Evolutionary conservation across 2,329 filamentous ascomycete species (phyloP).

Genomic region (Leptographium galeiforme): DNA sequence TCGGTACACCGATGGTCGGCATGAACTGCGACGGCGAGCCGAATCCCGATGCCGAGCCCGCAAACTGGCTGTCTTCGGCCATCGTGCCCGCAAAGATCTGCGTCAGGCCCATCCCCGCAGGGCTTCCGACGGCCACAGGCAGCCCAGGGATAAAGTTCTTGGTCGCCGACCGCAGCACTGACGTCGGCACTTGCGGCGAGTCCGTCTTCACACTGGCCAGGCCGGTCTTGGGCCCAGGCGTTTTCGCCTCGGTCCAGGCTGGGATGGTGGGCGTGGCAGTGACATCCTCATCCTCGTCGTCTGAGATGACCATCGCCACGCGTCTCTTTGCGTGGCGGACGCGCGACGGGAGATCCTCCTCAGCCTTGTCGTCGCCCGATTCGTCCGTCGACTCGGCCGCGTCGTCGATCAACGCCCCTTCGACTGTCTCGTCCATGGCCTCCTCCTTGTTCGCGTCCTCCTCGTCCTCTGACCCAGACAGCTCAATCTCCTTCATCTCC

Average conservation of each 20-base stretch:
- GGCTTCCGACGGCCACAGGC: constrained; percentile 36
- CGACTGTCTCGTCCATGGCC: constrained; percentile 17
- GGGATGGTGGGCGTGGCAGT: background rate
- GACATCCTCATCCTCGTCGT: constrained; percentile 52
- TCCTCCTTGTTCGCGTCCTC: constrained; percentile 5
- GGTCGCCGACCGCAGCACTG: constrained; percentile 53
- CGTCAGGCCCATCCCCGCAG: constrained; percentile 61
- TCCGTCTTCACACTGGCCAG: constrained; percentile 23
- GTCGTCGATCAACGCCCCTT: constrained; percentile 8
- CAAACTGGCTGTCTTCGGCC: constrained; percentile 43
- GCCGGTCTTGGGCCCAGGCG: constrained; percentile 32
- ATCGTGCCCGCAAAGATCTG: constrained; percentile 88
- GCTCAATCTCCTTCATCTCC: constrained; percentile 7
- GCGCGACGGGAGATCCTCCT: constrained; percentile 1
- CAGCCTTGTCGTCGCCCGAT: constrained; percentile 18
- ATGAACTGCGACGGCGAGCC: constrained; percentile 33
- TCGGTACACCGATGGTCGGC: constrained; percentile 43
- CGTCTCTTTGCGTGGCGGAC: constrained; percentile 35
- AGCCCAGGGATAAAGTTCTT: constrained; percentile 60
- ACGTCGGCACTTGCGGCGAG: constrained; percentile 45
- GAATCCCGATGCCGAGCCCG: constrained; percentile 6
- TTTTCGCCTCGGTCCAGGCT: constrained; percentile 18
- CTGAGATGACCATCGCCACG: constrained; percentile 38
- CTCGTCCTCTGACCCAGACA: constrained; percentile 12
- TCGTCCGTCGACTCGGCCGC: constrained; percentile 15